Conservation (phyloP, 345 rosid species). For the Lepidium africanum region DNA sequence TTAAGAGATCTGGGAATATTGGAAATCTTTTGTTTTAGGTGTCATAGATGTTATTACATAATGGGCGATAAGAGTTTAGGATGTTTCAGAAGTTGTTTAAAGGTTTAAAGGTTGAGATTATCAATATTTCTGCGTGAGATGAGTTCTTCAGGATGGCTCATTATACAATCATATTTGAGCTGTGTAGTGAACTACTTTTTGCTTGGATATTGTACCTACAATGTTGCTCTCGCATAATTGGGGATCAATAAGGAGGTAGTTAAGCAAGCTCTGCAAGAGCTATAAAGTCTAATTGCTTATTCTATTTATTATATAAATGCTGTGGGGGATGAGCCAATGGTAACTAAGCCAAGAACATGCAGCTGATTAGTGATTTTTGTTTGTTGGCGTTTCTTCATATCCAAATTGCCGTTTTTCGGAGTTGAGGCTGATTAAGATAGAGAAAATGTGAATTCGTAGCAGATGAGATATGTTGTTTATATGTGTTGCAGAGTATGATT, state of each 20-base stretch:
- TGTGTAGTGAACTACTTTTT: not conserved
- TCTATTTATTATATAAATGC: not conserved
- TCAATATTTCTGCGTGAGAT: not conserved
- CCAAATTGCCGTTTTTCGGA: not conserved
- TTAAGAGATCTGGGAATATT: not conserved
- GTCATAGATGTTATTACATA: not conserved
- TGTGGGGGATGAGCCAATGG: not conserved
- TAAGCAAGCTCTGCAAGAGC: not conserved
- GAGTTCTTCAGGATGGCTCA: not conserved
- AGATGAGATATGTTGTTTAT: not conserved
- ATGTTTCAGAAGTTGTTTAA: not conserved
- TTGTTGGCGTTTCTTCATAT: conserved; percentile 3
- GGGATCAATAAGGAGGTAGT: not conserved
- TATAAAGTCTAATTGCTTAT: not conserved
- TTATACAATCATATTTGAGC: not conserved
- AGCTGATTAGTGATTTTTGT: not conserved
- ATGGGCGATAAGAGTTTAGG: not conserved
- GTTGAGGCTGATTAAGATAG: not conserved
- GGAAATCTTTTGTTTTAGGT: not conserved
- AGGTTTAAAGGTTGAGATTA: not conserved
- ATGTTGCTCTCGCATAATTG: not conserved
- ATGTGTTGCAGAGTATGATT: conserved; percentile 9
- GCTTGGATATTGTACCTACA: not conserved
- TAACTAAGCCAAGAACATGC: not conserved
- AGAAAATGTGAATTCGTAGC: not conserved